Evolutionary conservation across 129 eudicot species (phyloP).

Genomic region (Helianthus tuberosus): DNA sequence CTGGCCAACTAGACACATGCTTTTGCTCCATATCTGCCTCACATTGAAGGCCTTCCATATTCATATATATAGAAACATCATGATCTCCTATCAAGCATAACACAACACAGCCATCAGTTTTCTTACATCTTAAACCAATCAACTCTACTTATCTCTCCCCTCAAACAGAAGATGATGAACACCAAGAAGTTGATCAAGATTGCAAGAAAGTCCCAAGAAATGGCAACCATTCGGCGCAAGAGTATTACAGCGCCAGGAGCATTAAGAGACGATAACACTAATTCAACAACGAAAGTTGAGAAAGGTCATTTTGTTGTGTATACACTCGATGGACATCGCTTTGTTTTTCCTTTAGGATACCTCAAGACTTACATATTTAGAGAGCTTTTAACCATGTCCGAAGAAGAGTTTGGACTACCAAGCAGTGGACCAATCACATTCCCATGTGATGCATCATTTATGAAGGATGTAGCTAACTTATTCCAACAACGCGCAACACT

Average conservation of each 20-base stretch:
- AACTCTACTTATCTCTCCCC: not conserved
- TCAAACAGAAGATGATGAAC: conserved; percentile 14
- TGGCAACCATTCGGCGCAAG: conserved; percentile 16
- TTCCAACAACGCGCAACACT: conserved; percentile 3
- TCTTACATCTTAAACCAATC: not conserved
- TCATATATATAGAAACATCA: conserved; percentile 14
- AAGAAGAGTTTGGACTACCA: conserved; percentile 52
- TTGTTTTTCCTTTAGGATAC: conserved; percentile 44
- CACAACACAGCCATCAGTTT: conserved; percentile 2
- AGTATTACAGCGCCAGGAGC: conserved; percentile 19
- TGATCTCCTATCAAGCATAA: conserved; percentile 7
- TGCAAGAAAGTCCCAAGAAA: conserved; percentile 38
- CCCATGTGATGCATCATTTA: conserved; percentile 39
- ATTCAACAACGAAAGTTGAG: conserved; percentile 7
- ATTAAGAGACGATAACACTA: not conserved
- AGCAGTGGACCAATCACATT: conserved; percentile 32
- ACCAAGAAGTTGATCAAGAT: conserved; percentile 37
- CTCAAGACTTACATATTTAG: conserved; percentile 44
- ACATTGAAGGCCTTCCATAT: conserved; percentile 12
- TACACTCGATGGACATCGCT: conserved; percentile 39
- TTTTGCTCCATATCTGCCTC: conserved; percentile 11
- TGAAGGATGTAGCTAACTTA: conserved; percentile 32
- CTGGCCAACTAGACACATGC: conserved; percentile 21
- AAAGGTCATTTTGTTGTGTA: conserved; percentile 58
- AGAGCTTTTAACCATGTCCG: conserved; percentile 51